A percentile compares a stretch with the other conserved stretches of the same genome.
These are phyloP conservation scores for Alloteropsis semialata DNA, from an alignment of 176 grass and related monocot genomes.

Conservation along the genomic window DNA sequence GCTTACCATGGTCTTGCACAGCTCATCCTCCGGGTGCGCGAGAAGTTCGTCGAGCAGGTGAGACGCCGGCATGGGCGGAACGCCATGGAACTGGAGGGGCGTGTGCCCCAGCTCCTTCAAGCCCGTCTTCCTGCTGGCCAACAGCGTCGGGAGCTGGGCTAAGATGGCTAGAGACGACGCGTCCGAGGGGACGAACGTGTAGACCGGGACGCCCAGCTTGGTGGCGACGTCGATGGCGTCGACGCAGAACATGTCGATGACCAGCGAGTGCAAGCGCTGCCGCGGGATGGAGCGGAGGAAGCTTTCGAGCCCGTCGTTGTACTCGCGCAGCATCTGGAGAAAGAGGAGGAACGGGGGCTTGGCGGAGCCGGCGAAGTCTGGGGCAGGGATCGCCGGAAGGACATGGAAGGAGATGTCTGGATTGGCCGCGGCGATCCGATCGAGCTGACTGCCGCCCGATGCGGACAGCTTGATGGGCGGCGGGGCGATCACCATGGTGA, in stretches of 20 bases:
- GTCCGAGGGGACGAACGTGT: slow-evolving; percentile 36
- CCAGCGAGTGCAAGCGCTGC: slow-evolving; percentile 28
- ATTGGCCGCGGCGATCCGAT: slow-evolving; percentile 29
- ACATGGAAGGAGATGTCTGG: slow-evolving; percentile 40
- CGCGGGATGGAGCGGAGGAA: neutral
- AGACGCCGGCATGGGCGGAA: slow-evolving; percentile 11
- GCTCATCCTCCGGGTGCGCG: slow-evolving; percentile 21
- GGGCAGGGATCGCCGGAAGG: neutral
- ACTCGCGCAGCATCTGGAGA: neutral
- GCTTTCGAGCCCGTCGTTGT: slow-evolving; percentile 5
- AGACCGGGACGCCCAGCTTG: slow-evolving; percentile 34
- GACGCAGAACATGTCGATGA: slow-evolving; percentile 60
- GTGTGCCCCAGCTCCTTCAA: slow-evolving; percentile 16
- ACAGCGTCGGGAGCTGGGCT: neutral
- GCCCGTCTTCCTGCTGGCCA: neutral
- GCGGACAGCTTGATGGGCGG: neutral
- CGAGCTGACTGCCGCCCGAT: neutral
- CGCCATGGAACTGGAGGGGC: slow-evolving; percentile 6
- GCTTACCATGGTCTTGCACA: neutral
- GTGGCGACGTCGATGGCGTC: slow-evolving; percentile 40
- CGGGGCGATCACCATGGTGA: slow-evolving; percentile 25
- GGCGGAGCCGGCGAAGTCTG: no score
- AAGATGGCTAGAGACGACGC: slow-evolving; percentile 31
- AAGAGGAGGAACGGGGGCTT: slow-evolving; percentile 8
- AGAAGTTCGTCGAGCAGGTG: slow-evolving; percentile 10